These are phyloP conservation scores for Bathelium albidoporum DNA, from an alignment of 495 filamentous ascomycete genomes.

Conservation along the genomic window DNA sequence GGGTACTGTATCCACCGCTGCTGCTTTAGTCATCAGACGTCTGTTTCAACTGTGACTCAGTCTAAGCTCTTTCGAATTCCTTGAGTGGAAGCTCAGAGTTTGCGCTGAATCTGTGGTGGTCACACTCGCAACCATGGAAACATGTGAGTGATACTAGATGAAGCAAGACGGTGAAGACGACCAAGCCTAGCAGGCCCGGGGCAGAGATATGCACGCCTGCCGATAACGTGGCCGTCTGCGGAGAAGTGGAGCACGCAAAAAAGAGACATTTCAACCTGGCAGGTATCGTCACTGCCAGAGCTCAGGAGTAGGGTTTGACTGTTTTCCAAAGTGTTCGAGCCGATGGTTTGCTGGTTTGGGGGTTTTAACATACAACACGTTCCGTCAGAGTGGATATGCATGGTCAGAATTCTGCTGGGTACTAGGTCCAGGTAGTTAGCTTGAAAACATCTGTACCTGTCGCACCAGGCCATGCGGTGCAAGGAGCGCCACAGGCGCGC, in stretches of 20 bases:
- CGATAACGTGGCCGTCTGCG: neutral
- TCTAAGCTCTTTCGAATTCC: no score
- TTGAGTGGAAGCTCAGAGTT: no score
- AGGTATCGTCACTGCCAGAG: no score
- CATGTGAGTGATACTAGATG: constrained; percentile 1
- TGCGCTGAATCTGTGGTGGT: neutral
- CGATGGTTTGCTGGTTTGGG: neutral
- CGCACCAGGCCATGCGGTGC: neutral
- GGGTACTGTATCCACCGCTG: neutral
- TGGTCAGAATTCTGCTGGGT: no score
- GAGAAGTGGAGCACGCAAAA: neutral
- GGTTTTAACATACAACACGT: no score
- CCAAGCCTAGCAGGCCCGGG: neutral
- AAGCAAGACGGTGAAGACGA: neutral
- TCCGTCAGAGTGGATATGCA: no score
- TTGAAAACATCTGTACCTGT: neutral
- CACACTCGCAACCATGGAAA: neutral
- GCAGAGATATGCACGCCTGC: neutral
- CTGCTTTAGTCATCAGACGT: neutral
- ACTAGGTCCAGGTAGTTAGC: no score
- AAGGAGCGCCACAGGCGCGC: neutral
- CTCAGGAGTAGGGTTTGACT: neutral
- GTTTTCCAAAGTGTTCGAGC: neutral
- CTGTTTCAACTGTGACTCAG: no score
- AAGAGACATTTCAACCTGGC: no score